Conservation (phyloP, 2,329 filamentous ascomycete species). For the Calonectria pseudoreteaudii region DNA sequence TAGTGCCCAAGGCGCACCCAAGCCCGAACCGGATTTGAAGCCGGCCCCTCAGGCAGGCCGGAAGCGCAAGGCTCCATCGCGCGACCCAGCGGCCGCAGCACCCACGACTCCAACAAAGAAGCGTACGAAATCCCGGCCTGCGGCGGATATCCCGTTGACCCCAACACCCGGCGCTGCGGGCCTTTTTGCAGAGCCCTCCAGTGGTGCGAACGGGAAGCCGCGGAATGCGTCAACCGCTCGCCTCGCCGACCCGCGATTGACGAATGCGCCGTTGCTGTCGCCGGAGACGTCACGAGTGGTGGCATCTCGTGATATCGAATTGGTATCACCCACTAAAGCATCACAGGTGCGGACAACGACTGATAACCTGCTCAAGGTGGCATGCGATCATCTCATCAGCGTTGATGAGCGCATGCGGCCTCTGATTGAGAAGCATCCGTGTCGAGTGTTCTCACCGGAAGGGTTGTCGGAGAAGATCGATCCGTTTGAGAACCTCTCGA, state of each 20-base stretch:
- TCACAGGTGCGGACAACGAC: constrained; percentile 64
- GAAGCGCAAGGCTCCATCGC: constrained; percentile 50
- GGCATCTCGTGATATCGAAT: constrained; percentile 59
- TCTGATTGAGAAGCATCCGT: constrained; percentile 80
- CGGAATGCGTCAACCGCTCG: constrained; percentile 59
- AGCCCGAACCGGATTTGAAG: constrained; percentile 33
- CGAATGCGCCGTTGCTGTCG: constrained; percentile 79
- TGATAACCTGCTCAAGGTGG: constrained; percentile 78
- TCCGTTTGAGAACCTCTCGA: constrained; percentile 85
- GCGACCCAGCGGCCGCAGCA: constrained; percentile 36
- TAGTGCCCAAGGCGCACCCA: constrained; percentile 39
- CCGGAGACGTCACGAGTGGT: constrained; percentile 75
- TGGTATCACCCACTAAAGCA: constrained; percentile 59
- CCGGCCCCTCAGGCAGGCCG: constrained; percentile 37
- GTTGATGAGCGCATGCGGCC: constrained; percentile 79
- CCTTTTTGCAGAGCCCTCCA: constrained; percentile 50
- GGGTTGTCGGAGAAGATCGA: constrained; percentile 88
- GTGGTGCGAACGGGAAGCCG: constrained; percentile 50
- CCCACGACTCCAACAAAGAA: constrained; percentile 49
- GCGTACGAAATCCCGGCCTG: constrained; percentile 36
- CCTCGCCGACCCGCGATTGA: constrained; percentile 71
- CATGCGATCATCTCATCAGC: constrained; percentile 78
- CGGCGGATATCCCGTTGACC: constrained; percentile 52
- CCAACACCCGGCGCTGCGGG: constrained; percentile 60
- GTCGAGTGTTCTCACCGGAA: constrained; percentile 82